These are phyloP conservation scores for Cladosporium austrohemisphaericum DNA, from an alignment of 2,329 filamentous ascomycete genomes.

Conservation along the genomic window DNA sequence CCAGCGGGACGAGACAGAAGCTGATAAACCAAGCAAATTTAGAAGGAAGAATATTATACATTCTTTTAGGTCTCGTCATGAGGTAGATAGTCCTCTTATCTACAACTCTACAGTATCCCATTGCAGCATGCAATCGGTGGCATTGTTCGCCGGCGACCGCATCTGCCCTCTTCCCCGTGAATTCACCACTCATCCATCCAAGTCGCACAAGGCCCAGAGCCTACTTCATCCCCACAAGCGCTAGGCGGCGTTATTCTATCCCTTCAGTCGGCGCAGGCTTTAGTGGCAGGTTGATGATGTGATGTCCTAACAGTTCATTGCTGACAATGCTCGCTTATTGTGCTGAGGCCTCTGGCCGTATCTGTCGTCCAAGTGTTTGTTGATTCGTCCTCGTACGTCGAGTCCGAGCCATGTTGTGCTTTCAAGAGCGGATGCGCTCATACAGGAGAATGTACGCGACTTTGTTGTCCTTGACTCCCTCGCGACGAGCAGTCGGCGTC, in stretches of 20 bases:
- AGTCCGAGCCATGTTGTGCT: neutral
- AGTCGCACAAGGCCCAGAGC: neutral
- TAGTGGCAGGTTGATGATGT: neutral
- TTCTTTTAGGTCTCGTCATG: neutral
- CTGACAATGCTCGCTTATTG: slow-evolving; percentile 1
- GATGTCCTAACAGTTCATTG: neutral
- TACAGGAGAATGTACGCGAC: slow-evolving; percentile 97
- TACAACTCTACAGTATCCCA: slow-evolving; percentile 8
- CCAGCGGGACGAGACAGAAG: no score
- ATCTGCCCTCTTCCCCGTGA: neutral
- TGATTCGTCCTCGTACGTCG: neutral
- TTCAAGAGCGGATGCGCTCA: slow-evolving; percentile 57
- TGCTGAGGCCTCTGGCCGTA: neutral
- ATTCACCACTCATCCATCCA: neutral
- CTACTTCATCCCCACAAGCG: slow-evolving; percentile 10
- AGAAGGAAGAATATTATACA: slow-evolving; percentile 1
- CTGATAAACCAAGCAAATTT: no score
- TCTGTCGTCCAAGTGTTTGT: neutral
- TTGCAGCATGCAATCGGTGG: no score
- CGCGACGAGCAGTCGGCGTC: slow-evolving; percentile 49
- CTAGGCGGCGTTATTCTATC: neutral
- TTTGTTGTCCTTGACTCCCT: slow-evolving; percentile 79
- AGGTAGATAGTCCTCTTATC: slow-evolving; percentile 10
- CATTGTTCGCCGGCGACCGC: no score
- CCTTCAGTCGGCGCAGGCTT: neutral